Evolutionary conservation across 2,329 filamentous ascomycete species (phyloP).

Genomic region (Ophiostoma perfectum): DNA sequence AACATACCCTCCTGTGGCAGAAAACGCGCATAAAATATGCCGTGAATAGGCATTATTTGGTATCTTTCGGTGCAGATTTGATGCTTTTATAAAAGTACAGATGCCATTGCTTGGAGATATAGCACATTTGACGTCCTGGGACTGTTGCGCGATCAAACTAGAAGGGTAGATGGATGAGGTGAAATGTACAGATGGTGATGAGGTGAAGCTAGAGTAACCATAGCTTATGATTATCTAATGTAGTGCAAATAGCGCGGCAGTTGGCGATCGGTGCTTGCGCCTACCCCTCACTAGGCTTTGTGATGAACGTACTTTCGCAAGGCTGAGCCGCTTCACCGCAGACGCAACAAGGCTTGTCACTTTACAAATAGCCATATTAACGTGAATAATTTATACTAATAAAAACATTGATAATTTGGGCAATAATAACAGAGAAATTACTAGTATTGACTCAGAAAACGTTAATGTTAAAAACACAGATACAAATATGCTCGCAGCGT

Average conservation of each 20-base stretch:
- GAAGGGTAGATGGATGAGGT: not conserved
- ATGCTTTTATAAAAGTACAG: not conserved
- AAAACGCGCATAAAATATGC: constrained; percentile 66
- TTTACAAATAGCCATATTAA: no score
- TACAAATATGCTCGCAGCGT: constrained; percentile 2
- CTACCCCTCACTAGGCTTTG: not conserved
- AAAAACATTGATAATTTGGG: not conserved
- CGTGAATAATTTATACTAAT: not conserved
- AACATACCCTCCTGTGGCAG: constrained; percentile 56
- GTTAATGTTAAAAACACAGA: not conserved
- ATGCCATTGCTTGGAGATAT: not conserved
- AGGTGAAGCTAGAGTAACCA: not conserved
- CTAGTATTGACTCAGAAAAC: not conserved
- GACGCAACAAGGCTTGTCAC: no score
- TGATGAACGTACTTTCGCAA: not conserved
- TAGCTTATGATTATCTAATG: not conserved
- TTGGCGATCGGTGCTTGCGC: not conserved
- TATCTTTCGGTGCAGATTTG: not conserved
- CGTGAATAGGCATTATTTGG: constrained; percentile 54
- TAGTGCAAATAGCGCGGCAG: not conserved
- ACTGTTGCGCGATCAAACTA: not conserved
- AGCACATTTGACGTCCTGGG: not conserved
- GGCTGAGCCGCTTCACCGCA: no score
- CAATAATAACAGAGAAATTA: not conserved
- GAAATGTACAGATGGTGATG: not conserved